Base-by-base conservation (phyloP, 805 yeast genomes). In the Komagataella pseudopastoris region DNA sequence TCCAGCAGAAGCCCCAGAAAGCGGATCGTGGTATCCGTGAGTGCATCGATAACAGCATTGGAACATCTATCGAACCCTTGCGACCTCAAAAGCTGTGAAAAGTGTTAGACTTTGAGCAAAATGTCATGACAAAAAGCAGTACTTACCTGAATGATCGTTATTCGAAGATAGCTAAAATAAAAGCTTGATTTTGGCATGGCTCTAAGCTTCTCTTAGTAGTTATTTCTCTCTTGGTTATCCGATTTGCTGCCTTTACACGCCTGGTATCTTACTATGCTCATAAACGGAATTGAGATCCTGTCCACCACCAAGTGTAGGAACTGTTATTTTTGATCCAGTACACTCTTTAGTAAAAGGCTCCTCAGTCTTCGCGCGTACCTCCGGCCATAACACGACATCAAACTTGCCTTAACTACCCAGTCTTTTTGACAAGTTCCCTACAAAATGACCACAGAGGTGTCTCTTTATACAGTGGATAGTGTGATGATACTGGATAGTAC, bases 381-480 rank as follows among this genome's bases (percentile, higher is more conserved):
- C 39, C 39, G 39, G 10, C 39, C 39, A 39, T 39, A 14, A 39
- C 44, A 14, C 16, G 16, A 30, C 39, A 30, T 30, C 39, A 30
- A 30, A 30, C 14, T 14, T 39, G 14, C 44, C 14, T 4, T 20
- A 44, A 17, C 14, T 44, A 8, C 22, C 46, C 18, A 44, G 14
- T n/a, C 14, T 4, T 8, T n/a, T 46, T 22, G 17, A 17, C 12
- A 20, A 44, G 23, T 18, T 44, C 20, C 46, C 16, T 44, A 17
- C 46, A 44, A 17, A 17, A 60, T 63, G 66, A 54, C 60, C 10
- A 53, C 63, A 24, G 59, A 64, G 50, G 62, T 63, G 36, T 83
- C 95, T 6, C 74, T 93, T 53, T 90, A 91, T 71, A 75, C 96
- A 6, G 81, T 91, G 50, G 76, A 85, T 45, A 93, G 96, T 3